Evolutionary conservation across 2,329 filamentous ascomycete species (phyloP).

Genomic region (Paracamarosporium sp.): DNA sequence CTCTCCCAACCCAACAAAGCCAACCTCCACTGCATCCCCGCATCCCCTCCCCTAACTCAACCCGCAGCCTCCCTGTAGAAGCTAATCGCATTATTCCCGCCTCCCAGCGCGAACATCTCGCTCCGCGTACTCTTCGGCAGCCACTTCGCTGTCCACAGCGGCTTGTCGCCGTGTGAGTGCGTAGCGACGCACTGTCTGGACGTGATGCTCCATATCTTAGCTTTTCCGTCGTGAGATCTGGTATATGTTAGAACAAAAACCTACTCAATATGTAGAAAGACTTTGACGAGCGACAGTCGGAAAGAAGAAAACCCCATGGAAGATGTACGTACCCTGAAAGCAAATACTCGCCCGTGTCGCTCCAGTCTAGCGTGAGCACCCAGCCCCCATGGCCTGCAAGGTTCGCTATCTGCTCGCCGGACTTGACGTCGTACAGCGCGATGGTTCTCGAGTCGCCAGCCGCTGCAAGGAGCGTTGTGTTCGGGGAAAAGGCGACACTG

Average conservation of each 20-base stretch:
- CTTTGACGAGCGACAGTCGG: background rate
- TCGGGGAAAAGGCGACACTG: constrained; percentile 85
- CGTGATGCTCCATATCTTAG: constrained; percentile 94
- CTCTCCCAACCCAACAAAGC: background rate
- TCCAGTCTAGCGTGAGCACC: constrained; percentile 94
- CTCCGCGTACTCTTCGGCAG: constrained; percentile 44
- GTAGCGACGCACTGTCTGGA: constrained; percentile 86
- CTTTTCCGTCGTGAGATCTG: constrained; percentile 86
- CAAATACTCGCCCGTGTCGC: constrained; percentile 87
- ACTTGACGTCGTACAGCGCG: constrained; percentile 87
- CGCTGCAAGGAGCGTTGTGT: constrained; percentile 82
- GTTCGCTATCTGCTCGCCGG: constrained; percentile 91
- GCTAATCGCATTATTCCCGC: constrained; percentile 43
- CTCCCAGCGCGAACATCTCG: constrained; percentile 51
- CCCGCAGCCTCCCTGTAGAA: constrained; percentile 50
- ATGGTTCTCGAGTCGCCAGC: constrained; percentile 90
- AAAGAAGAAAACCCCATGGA: background rate
- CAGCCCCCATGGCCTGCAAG: constrained; percentile 81
- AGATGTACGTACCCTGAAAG: constrained; percentile 69
- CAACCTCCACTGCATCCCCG: too few relatives aligned
- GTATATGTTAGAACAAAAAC: constrained; percentile 5
- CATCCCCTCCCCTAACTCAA: constrained; percentile 26
- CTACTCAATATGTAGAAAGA: background rate
- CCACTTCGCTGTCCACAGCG: constrained; percentile 49
- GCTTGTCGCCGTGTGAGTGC: constrained; percentile 78